phyloP scores from a whole-genome alignment of 208 protist genomes.

The Trypanosoma mega region DNA sequence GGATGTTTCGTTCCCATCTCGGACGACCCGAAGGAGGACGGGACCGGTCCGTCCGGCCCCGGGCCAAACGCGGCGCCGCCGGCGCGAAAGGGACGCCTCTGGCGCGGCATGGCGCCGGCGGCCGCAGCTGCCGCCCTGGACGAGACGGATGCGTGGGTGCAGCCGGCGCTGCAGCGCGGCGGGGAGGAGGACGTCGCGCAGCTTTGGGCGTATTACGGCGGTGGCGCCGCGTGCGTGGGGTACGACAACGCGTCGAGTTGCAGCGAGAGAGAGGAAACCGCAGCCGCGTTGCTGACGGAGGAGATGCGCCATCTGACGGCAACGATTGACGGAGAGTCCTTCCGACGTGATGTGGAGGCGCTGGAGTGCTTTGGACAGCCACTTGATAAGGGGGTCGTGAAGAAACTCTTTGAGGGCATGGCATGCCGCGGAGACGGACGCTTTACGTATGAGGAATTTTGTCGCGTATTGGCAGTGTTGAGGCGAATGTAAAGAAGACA shows the following conservation, averaged over 20 bases:
- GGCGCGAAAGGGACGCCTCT: background rate
- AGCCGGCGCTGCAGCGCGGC: constrained; percentile 41
- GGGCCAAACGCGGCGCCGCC: background rate
- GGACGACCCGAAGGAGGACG: constrained; percentile 4
- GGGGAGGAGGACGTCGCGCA: constrained; percentile 31
- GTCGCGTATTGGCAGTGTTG: constrained; percentile 40
- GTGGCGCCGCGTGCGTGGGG: background rate
- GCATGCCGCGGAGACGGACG: constrained; percentile 33
- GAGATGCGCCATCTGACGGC: constrained; percentile 2
- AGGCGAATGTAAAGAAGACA: constrained; percentile 61
- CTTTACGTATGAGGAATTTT: constrained; percentile 57
- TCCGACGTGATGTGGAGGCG: constrained; percentile 51
- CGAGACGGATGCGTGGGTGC: constrained; percentile 27
- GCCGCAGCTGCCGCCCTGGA: background rate
- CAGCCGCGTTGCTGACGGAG: constrained; percentile 2
- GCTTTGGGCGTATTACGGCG: constrained; percentile 64
- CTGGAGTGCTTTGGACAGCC: constrained; percentile 67
- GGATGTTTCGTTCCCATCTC: constrained; percentile 23
- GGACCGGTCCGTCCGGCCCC: background rate
- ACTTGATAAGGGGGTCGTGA: constrained; percentile 34
- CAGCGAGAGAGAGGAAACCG: constrained; percentile 19
- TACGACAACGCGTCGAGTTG: background rate
- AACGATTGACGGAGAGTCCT: constrained; percentile 26
- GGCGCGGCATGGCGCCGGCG: background rate
- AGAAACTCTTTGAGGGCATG: constrained; percentile 44